Base-by-base conservation (phyloP, 139 green algal genomes). In the Asterochloris sp. region DNA sequence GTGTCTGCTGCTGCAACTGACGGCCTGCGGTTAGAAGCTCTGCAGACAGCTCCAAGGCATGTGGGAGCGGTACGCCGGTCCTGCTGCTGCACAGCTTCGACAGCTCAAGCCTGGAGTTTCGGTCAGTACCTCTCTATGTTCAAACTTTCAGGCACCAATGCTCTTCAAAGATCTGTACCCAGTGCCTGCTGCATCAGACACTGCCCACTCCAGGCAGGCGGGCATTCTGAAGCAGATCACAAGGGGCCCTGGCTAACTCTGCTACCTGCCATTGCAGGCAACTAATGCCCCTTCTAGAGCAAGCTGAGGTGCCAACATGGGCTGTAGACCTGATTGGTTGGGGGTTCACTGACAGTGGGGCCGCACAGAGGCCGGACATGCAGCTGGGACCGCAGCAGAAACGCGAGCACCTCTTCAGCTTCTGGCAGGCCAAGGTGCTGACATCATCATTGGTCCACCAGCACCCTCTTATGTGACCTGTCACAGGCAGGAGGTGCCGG, bases 41-140 rank as follows among this genome's bases (percentile, higher is more conserved):
- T 21, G 17, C 66, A 71, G 21, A 26, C 66, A 71, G 19, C 66
- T 71, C 66, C 17, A 71, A 26, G 17, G 66, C 66, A 71, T 4
- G 19, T 8, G 66, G 17, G 66, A 26, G 19, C 17, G 21, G 19
- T 6, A 21, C 92, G 0, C 90, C 91, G 0, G 83, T 99, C 24
- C 82, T 98, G 54, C 80, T 98, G 60, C 90, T 99, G 54, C 96
- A 98, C 86, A 92, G 94, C 73, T 97, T 98, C 82, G 96, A 99
- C 76, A 80, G 73, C 84, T 99, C 29, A 82, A 90, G 77, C 94
- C 94, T 0, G 83, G 94, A 73, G 84, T 99, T 29, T 24, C 38
- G 38, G 38, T 54, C 38, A 54, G 38, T 54, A 54, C 38, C 38
- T 54, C 38, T 6, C 6, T 54, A 54, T 54, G 38, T 6, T 6